Evolutionary conservation across 2,329 filamentous ascomycete genomes (phyloP).

Genomic region (Aplosporella prunicola): DNA sequence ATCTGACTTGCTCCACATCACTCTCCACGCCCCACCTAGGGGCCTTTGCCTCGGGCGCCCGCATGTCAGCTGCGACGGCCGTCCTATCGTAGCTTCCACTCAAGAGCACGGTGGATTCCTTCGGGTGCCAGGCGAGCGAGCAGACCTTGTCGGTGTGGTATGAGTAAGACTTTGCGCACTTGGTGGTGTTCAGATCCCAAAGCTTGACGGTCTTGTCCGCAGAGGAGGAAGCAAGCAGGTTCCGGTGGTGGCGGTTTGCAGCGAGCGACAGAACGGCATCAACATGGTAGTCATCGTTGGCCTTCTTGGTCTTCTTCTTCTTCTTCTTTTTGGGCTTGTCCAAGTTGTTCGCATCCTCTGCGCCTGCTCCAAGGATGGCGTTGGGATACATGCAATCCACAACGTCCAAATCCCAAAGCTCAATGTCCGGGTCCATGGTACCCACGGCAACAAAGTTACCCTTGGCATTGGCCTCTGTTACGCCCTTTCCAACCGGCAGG

Average conservation of each 20-base stretch:
- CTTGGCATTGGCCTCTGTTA: constrained; percentile 51
- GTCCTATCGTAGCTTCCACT: constrained; percentile 94
- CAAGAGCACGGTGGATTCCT: constrained; percentile 77
- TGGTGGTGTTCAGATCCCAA: constrained; percentile 88
- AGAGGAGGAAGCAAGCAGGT: constrained; percentile 86
- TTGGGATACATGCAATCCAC: constrained; percentile 98
- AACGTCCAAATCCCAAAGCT: constrained; percentile 94
- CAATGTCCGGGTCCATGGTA: constrained; percentile 97
- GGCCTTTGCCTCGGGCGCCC: constrained; percentile 71
- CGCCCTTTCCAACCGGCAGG: constrained; percentile 68
- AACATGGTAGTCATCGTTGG: constrained; percentile 86
- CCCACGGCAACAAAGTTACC: constrained; percentile 93
- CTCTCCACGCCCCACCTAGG: constrained; percentile 90
- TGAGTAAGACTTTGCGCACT: constrained; percentile 88
- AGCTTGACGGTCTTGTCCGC: constrained; percentile 96
- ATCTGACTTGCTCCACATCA: constrained; percentile 85
- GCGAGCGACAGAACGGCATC: constrained; percentile 87
- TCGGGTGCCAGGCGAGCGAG: constrained; percentile 85
- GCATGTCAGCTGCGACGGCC: constrained; percentile 91
- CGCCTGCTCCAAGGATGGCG: constrained; percentile 73
- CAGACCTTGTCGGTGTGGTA: constrained; percentile 98
- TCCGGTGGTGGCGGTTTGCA: constrained; percentile 86
- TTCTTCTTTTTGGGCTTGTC: constrained; percentile 71
- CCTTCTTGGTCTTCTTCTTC: constrained; percentile 80
- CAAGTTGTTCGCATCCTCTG: constrained; percentile 40